phyloP scores from a whole-genome alignment of 495 filamentous ascomycete species.

The Penicillium lagena region DNA sequence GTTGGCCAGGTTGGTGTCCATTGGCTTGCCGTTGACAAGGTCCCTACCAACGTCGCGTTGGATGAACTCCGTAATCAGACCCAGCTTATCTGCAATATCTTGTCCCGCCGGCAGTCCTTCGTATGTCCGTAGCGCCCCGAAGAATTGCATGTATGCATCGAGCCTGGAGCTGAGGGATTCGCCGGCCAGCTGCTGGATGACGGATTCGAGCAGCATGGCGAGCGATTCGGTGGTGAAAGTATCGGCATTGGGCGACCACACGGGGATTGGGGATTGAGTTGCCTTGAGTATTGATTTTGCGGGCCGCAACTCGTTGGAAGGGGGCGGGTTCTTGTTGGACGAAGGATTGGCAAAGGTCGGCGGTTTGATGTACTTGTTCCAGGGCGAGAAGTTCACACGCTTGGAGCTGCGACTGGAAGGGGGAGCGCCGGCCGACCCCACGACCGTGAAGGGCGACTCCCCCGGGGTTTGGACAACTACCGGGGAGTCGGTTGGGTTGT shows the following conservation, averaged over 20 bases:
- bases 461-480: slow-evolving; percentile 37
- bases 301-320: slow-evolving; percentile 60
- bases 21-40: slow-evolving; percentile 21
- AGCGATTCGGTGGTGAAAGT: slow-evolving; percentile 37
- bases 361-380: slow-evolving; percentile 63
- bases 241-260: slow-evolving; percentile 29
- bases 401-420: slow-evolving; percentile 49
- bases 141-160: slow-evolving; percentile 82
- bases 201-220: slow-evolving; percentile 74
- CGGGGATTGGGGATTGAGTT: slow-evolving; percentile 37
- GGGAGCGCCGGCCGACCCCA: slow-evolving; percentile 22
- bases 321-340: slow-evolving; percentile 42
- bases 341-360: slow-evolving; percentile 41
- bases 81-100: slow-evolving; percentile 68
- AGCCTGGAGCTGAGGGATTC: slow-evolving; percentile 59
- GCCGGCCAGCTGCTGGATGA: slow-evolving; percentile 69
- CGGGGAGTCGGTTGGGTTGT: slow-evolving; percentile 25
- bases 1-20: slow-evolving; percentile 59
- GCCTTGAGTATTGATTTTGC: slow-evolving; percentile 84
- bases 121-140: slow-evolving; percentile 68
- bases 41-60: slow-evolving; percentile 61
- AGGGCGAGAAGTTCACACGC: slow-evolving; percentile 68
- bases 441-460: slow-evolving; percentile 41
- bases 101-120: slow-evolving; percentile 66
- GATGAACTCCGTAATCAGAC: slow-evolving; percentile 67